Evolutionary conservation across 371 early-diverging fungal genomes (phyloP).

Genomic region (Actinomucor elegans): DNA sequence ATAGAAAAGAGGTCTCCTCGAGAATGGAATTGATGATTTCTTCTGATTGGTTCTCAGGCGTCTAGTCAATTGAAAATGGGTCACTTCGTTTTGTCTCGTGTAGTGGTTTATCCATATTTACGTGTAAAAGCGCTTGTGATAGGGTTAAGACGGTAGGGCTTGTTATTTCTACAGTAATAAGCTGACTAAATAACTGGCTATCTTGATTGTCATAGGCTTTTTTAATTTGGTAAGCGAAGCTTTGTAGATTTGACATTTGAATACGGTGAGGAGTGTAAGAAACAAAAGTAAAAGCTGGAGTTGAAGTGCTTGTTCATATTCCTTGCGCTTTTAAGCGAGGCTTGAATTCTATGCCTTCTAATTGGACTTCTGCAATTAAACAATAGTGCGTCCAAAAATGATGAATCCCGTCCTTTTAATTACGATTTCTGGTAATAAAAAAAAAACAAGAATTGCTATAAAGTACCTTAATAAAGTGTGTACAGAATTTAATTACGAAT

Average conservation of each 20-base stretch:
- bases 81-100: not conserved
- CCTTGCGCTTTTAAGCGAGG: too few species aligned
- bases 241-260: not conserved
- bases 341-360: too few species aligned
- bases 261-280: too few species aligned
- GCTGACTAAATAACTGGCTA: not conserved
- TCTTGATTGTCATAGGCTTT: conserved; percentile 12
- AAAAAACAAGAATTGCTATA: too few species aligned
- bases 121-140: conserved; percentile 12
- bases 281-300: too few species aligned
- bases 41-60: conserved; percentile 5
- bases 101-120: not conserved
- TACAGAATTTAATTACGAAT: too few species aligned
- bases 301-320: too few species aligned
- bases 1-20: conserved; percentile 20
- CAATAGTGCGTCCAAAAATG: too few species aligned
- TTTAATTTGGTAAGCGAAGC: not conserved
- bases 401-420: too few species aligned
- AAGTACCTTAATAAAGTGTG: too few species aligned
- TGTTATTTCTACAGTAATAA: conserved; percentile 1
- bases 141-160: conserved; percentile 7
- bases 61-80: not conserved
- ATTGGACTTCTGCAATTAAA: too few species aligned
- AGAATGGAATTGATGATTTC: conserved; percentile 1
- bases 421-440: too few species aligned